Conservation (phyloP, 345 rosid genomes). For the Citropsis articulata region DNA sequence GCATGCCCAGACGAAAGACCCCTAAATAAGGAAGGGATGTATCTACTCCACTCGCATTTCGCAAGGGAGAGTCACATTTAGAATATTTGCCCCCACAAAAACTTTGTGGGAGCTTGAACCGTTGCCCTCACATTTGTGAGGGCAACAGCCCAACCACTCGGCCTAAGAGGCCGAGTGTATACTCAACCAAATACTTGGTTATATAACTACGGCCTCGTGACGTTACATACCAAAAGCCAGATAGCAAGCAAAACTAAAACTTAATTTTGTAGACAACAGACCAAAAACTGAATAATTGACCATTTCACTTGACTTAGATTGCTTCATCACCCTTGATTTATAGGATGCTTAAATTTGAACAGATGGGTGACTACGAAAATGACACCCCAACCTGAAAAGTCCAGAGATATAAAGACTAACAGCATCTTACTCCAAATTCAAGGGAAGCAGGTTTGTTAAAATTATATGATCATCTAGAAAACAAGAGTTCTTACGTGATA, state of each 20-base stretch:
- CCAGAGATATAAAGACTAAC: not conserved
- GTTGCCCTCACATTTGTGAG: too few species aligned
- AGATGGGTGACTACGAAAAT: not conserved
- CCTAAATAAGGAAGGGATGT: too few species aligned
- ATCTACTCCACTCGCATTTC: too few species aligned
- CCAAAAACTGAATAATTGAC: not conserved
- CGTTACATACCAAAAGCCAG: not conserved
- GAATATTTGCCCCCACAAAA: too few species aligned
- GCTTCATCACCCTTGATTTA: not conserved
- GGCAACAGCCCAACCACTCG: too few species aligned
- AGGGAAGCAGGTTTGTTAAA: not conserved
- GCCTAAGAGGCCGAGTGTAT: too few species aligned
- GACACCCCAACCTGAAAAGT: not conserved
- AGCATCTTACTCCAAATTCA: not conserved
- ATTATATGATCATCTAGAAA: not conserved
- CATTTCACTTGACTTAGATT: not conserved
- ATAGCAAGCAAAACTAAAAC: not conserved
- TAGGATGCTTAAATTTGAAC: not conserved
- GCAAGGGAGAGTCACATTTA: too few species aligned
- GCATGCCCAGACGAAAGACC: too few species aligned
- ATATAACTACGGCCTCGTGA: not conserved
- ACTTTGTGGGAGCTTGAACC: too few species aligned
- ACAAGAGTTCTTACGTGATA: slow-evolving; percentile 54
- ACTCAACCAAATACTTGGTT: too few species aligned
- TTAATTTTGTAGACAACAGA: not conserved